Evolutionary conservation across 768 basidiomycete species (phyloP).

Genomic region (Kwoniella sp.): DNA sequence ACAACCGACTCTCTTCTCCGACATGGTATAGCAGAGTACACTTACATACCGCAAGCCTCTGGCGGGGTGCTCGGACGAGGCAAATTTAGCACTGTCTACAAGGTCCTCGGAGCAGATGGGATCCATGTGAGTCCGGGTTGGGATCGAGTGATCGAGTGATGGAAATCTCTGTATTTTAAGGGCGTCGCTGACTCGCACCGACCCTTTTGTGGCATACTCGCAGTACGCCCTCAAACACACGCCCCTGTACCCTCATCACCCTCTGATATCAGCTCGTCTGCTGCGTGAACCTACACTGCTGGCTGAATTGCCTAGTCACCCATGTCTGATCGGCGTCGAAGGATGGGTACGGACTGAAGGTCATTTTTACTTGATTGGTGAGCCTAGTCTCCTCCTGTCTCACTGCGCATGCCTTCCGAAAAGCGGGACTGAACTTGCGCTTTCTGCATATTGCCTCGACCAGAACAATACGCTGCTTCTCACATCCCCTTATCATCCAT

Average conservation of each 20-base stretch:
- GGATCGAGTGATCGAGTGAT: too few relatives aligned
- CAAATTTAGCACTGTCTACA: slow-evolving; percentile 58
- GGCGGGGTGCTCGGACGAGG: slow-evolving; percentile 56
- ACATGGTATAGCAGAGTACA: slow-evolving; percentile 56
- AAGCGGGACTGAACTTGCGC: slow-evolving; percentile 18
- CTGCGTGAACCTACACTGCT: slow-evolving; percentile 58
- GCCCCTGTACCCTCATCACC: slow-evolving; percentile 58
- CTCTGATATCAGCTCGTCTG: slow-evolving; percentile 58
- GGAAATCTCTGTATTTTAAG: too few relatives aligned
- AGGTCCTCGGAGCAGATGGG: slow-evolving; percentile 52
- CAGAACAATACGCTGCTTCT: slow-evolving; percentile 50
- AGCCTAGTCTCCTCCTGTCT: too few relatives aligned
- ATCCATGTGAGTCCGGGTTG: slow-evolving; percentile 52
- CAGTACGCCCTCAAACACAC: slow-evolving; percentile 60
- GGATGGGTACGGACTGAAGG: slow-evolving; percentile 57
- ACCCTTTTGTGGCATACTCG: neutral
- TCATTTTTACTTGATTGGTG: slow-evolving; percentile 59
- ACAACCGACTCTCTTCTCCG: slow-evolving; percentile 55
- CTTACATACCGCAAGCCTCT: slow-evolving; percentile 36
- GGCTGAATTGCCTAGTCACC: slow-evolving; percentile 57
- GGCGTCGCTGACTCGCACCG: too few relatives aligned
- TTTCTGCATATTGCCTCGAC: too few relatives aligned
- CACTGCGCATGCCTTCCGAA: too few relatives aligned
- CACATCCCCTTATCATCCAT: slow-evolving; percentile 51
- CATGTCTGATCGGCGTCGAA: slow-evolving; percentile 57